These are phyloP conservation scores for Penicillium sp. DNA, from an alignment of 2,329 filamentous ascomycete genomes.

Conservation along the genomic window DNA sequence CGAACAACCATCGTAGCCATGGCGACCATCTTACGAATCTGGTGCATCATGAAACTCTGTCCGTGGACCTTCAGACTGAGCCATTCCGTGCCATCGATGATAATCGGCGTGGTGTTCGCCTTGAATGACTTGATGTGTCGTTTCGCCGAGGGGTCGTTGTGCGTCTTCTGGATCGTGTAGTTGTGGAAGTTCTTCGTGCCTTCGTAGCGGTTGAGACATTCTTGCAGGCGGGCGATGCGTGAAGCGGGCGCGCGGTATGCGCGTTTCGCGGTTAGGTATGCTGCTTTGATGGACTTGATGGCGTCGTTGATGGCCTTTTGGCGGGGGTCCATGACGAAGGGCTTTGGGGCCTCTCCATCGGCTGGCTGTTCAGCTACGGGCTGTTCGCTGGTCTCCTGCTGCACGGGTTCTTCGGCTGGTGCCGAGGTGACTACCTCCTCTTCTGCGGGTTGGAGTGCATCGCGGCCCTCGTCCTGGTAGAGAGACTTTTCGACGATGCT, in stretches of 20 bases:
- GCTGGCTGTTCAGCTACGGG: conserved; percentile 5
- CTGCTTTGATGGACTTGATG: conserved; percentile 72
- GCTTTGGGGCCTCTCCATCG: conserved; percentile 10
- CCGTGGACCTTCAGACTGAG: conserved; percentile 93
- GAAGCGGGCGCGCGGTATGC: conserved; percentile 74
- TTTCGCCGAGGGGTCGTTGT: conserved; percentile 78
- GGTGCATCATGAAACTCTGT: conserved; percentile 99
- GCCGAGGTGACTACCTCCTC: conserved; percentile 13
- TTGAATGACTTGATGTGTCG: conserved; percentile 91
- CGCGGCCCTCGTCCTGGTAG: conserved; percentile 35
- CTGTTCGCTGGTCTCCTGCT: conserved; percentile 14
- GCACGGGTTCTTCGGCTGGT: neutral
- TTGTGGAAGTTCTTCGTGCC: conserved; percentile 96
- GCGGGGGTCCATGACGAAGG: conserved; percentile 28
- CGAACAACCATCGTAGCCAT: conserved; percentile 84
- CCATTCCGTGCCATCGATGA: conserved; percentile 93
- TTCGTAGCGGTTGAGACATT: conserved; percentile 69
- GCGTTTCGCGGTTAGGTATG: conserved; percentile 79
- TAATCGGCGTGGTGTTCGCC: conserved; percentile 71
- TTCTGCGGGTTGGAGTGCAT: conserved; percentile 26
- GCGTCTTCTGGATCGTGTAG: conserved; percentile 88
- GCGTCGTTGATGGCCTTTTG: conserved; percentile 60
- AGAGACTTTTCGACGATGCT: conserved; percentile 44
- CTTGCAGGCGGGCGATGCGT: conserved; percentile 73
- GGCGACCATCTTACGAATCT: conserved; percentile 98